These are phyloP conservation scores for Pseudocercospora musae DNA, from an alignment of 2,329 filamentous ascomycete species.

Conservation along the genomic window DNA sequence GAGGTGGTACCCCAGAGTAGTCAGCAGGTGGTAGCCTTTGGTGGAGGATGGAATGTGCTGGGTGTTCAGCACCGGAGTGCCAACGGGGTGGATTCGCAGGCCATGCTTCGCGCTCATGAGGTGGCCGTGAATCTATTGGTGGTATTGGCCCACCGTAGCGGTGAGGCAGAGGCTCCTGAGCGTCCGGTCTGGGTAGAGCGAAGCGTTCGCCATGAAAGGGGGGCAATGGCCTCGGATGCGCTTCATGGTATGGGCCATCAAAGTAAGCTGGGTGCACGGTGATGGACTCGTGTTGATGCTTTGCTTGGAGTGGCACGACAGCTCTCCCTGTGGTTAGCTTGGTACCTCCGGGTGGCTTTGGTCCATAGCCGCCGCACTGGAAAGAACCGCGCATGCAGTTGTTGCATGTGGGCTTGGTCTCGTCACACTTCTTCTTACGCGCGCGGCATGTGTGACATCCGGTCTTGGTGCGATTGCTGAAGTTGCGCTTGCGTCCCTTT, in stretches of 20 bases:
- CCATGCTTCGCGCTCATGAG: constrained; percentile 18
- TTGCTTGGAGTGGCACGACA: constrained; percentile 17
- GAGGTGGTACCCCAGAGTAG: constrained; percentile 13
- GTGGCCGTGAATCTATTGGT: constrained; percentile 14
- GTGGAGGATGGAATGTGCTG: constrained; percentile 3
- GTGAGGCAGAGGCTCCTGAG: constrained; percentile 4
- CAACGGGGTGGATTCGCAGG: constrained; percentile 7
- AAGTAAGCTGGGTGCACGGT: constrained; percentile 11
- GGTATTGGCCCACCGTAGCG: constrained; percentile 11
- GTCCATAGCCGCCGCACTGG: constrained; percentile 82
- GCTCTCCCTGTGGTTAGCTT: constrained; percentile 12
- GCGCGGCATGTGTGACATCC: constrained; percentile 88
- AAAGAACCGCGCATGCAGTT: constrained; percentile 92
- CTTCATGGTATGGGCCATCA: constrained; percentile 17
- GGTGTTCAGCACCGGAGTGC: constrained; percentile 1
- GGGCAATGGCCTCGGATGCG: background rate
- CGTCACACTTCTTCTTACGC: constrained; percentile 97
- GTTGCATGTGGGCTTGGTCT: constrained; percentile 85
- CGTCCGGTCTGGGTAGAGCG: constrained; percentile 3
- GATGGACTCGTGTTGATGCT: constrained; percentile 11
- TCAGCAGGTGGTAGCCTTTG: constrained; percentile 20
- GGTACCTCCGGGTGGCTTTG: constrained; percentile 26
- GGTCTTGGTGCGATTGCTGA: constrained; percentile 94
- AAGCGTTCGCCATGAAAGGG: constrained; percentile 6
- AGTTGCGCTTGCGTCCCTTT: constrained; percentile 68